A percentile compares a stretch with the other conserved stretches of the same genome.
Conservation (phyloP, 192 early-diverging fungal genomes). For the Geranomyces michiganensis region DNA sequence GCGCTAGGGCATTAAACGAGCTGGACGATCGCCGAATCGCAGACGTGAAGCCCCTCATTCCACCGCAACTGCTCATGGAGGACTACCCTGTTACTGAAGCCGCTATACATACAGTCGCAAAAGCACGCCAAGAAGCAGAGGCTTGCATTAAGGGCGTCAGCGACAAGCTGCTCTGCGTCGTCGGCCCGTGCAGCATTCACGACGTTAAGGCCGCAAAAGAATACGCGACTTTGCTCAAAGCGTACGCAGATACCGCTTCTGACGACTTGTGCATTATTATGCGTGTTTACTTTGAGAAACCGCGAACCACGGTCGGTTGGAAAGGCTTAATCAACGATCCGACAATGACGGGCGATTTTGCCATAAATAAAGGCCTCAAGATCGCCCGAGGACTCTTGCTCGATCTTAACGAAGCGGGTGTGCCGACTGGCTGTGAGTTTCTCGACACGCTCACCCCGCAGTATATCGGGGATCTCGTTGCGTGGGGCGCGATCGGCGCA, state of each 20-base stretch:
- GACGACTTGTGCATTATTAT: constrained; percentile 88
- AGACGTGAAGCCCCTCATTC: constrained; percentile 63
- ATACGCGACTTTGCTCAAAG: constrained; percentile 56
- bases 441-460: constrained; percentile 95
- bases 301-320: constrained; percentile 93
- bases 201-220: constrained; percentile 82
- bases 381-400: constrained; percentile 79
- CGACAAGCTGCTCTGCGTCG: constrained; percentile 87
- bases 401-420: constrained; percentile 77
- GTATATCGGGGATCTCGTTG: constrained; percentile 89
- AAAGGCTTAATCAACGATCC: constrained; percentile 85
- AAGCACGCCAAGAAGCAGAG: constrained; percentile 40
- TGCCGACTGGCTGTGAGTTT: constrained; percentile 88
- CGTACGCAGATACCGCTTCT: constrained; percentile 63
- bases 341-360: constrained; percentile 68
- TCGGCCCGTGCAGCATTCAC: constrained; percentile 97
- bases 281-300: constrained; percentile 99
- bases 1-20: constrained; percentile 74
- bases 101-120: constrained; percentile 74
- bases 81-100: constrained; percentile 76
- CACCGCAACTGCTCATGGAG: constrained; percentile 93
- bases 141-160: constrained; percentile 66
- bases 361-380: constrained; percentile 95
- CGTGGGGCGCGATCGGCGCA: constrained; percentile 97
- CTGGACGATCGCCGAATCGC: constrained; percentile 90